These are phyloP conservation scores for Diaporthe citrichinensis DNA, from an alignment of 2,329 filamentous ascomycete species.

Conservation along the genomic window DNA sequence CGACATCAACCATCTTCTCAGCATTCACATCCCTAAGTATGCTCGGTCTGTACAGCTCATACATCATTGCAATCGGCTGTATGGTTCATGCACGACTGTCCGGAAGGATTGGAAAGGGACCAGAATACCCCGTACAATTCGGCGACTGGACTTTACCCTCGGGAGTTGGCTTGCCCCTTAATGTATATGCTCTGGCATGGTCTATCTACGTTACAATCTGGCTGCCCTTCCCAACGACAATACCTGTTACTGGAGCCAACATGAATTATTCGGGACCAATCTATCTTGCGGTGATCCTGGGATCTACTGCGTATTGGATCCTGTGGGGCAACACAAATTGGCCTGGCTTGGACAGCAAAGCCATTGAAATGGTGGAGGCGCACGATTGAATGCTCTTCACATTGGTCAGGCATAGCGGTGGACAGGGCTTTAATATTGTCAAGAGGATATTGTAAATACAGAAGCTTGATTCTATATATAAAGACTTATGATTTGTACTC, in stretches of 20 bases:
- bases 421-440: too few species aligned
- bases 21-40: conserved; percentile 45
- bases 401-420: neutral
- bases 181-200: conserved; percentile 40
- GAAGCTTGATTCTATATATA: neutral
- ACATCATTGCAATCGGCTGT: conserved; percentile 42
- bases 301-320: neutral
- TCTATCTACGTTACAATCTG: conserved; percentile 40
- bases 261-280: conserved; percentile 42
- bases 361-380: conserved; percentile 20
- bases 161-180: conserved; percentile 32
- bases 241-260: conserved; percentile 42
- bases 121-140: conserved; percentile 1
- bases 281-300: conserved; percentile 28
- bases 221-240: conserved; percentile 41
- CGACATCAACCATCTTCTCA: conserved; percentile 52
- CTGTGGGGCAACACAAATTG: neutral
- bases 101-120: neutral
- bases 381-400: neutral
- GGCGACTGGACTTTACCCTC: conserved; percentile 40
- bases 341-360: conserved; percentile 14
- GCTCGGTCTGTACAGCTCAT: conserved; percentile 38
- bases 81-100: conserved; percentile 40
- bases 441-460: neutral
- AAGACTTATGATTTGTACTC: too few species aligned